Evolutionary conservation across 441 rosid species (phyloP).

Genomic region (Pelargonium myrrhifolium): DNA sequence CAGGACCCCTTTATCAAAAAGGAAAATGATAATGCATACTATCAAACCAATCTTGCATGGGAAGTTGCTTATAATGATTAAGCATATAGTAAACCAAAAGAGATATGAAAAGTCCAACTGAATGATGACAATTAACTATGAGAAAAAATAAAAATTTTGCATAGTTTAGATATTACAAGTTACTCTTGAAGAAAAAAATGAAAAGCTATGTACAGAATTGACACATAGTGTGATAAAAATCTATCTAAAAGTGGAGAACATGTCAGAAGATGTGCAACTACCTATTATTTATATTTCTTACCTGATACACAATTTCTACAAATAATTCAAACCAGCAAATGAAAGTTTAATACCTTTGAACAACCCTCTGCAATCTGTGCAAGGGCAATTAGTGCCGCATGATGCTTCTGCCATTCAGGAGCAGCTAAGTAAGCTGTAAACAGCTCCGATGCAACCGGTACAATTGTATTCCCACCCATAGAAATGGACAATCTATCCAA

Average conservation of each 20-base stretch:
- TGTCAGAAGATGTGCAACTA: background rate
- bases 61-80: background rate
- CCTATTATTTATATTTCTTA: too few species aligned
- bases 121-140: too few species aligned
- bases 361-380: conserved; percentile 46
- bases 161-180: background rate
- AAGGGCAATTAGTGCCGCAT: conserved; percentile 38
- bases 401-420: conserved; percentile 41
- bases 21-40: background rate
- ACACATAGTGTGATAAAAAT: background rate
- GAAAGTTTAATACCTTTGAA: conserved; percentile 27
- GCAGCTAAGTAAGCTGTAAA: conserved; percentile 33
- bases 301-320: too few species aligned
- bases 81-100: background rate
- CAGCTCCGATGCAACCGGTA: conserved; percentile 33
- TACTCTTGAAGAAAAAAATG: background rate
- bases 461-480: conserved; percentile 35
- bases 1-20: background rate
- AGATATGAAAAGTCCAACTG: background rate
- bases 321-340: background rate
- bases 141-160: background rate
- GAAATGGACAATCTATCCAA: conserved; percentile 38
- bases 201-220: background rate
- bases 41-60: background rate
- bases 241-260: background rate